Evolutionary conservation across 805 yeast species (phyloP), one percentile per base, ranked within the genome.

Genomic region (Starmerella asiatica): DNA sequence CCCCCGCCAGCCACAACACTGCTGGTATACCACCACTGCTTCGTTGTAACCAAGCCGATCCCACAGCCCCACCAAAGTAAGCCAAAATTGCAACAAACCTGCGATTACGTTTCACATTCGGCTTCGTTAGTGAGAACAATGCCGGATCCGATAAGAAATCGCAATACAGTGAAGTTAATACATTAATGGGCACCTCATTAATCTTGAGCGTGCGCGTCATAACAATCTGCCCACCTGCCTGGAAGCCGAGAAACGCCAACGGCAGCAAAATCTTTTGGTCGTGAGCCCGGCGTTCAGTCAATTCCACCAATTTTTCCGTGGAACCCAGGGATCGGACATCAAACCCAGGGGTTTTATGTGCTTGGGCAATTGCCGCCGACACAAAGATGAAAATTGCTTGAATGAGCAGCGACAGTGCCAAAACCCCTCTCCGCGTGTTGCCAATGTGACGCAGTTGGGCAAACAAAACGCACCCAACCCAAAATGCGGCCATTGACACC

Each of bases 171-270:
- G 47, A 43, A 8, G 47, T 43, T 11, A 43, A 34, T 33, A 43
- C 47, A 16, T 43, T 43, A 11, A 40, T 32, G 5, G 47, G 47
- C 11, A 43, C 38, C 38, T 43, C 47, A 18, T 43, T 43, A 20
- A 43, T 24, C 27, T 43, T 37, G 30, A 43, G 24, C 7, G 31
- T 32, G 16, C 47, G 36, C 15, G 44, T 29, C 39, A 37, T 40
- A 20, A 43, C 47, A 21, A 43, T 40, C 21, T 43, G 47, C 4
- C 47, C 47, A 3, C 47, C 47, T 7, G 40, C 37, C 24, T 43
- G 47, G 35, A 43, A 43, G 5, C 38, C 44, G 16, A 43, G 32
- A 18, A 43, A 40, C 4, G 43, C 44, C 21, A 43, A 23, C 17
- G 47, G 47, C 15, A 43, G 21, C 16, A 43, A 30, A 5, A 40